Evolutionary conservation across 1,139 yeast genomes (phyloP), one percentile per base, ranked within the genome.

Genomic region (Eremothecium gossypii): DNA sequence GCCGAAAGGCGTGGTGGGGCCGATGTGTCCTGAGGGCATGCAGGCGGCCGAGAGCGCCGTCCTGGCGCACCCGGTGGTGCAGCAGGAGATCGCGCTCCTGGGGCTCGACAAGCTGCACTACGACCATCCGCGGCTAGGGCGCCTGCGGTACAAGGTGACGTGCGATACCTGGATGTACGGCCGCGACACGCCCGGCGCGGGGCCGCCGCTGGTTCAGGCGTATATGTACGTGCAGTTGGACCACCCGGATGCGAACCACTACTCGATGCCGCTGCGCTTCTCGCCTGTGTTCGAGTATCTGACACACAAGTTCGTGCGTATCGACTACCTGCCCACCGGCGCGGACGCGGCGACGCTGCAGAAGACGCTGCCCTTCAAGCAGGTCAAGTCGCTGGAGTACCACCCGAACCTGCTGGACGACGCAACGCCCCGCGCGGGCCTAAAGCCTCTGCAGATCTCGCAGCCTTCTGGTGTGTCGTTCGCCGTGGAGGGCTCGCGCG

Each of bases 101-200:
- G 74, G 69, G 56, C 73, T 74, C 57, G 53, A 51, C 38, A 36
- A 40, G 14, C 38, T 47, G n/a, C 38, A 33, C 12, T 52, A 49
- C 45, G 38, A 48, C 33, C 56, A 52, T 39, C 86, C 79, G 56
- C 61, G 65, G 38, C 58, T 73, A 39, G 56, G 56, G 11, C 46
- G 47, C 23, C 38, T 51, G 30, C 42, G 45, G 14, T 52, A 52
- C 43, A 43, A 39, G n/a, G 77, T 84, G 41, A 76, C 81, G 58
- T 74, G 72, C 58, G 86, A 85, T 60, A 89, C 93, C 41, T 85
- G 95, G 95, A 84, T 84, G 71, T 84, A 84, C 61, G 95, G 94
- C 53, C 80, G 86, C 34, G 89, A 82, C 60, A 75, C 74, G 52
- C 64, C 71, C 39, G 70, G 73, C 46, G 83, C 77, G 57, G 68